Percentiles rank a stretch among this genome's conserved stretches.
Conservation (phyloP, 208 protist species). For the Leishmania tarentolae region DNA sequence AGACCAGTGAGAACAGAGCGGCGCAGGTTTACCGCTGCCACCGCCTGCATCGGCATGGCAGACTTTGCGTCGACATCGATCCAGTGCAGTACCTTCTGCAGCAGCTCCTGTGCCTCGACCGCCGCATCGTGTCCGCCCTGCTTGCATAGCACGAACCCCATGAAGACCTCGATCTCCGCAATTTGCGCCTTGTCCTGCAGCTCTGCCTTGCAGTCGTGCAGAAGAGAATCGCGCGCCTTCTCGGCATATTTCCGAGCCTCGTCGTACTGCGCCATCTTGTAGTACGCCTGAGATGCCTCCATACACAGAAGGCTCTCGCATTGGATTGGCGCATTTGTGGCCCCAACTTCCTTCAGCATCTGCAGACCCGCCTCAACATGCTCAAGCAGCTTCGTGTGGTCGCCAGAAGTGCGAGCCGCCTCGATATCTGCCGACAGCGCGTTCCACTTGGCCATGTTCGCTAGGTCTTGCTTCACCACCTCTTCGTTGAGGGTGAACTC, state of each 20-base stretch:
- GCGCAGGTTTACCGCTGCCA: conserved; percentile 83
- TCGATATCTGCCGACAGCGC: conserved; percentile 63
- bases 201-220: conserved; percentile 39
- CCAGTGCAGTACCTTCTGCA: conserved; percentile 78
- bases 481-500: conserved; percentile 86
- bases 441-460: conserved; percentile 73
- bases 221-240: conserved; percentile 51
- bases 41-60: conserved; percentile 86
- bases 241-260: conserved; percentile 50
- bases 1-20: conserved; percentile 81
- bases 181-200: conserved; percentile 76
- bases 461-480: conserved; percentile 79
- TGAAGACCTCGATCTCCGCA: conserved; percentile 77
- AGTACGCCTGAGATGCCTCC: conserved; percentile 87
- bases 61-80: conserved; percentile 85
- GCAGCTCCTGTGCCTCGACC: conserved; percentile 56
- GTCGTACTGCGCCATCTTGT: conserved; percentile 63
- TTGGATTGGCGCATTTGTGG: conserved; percentile 78
- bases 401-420: conserved; percentile 32
- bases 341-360: conserved; percentile 72
- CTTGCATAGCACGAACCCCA: conserved; percentile 65
- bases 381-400: conserved; percentile 48
- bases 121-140: conserved; percentile 30
- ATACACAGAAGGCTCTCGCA: conserved; percentile 84
- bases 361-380: conserved; percentile 57